Base-by-base conservation (phyloP, 2,329 filamentous ascomycete genomes). In the Periglandula ipomoeae region DNA sequence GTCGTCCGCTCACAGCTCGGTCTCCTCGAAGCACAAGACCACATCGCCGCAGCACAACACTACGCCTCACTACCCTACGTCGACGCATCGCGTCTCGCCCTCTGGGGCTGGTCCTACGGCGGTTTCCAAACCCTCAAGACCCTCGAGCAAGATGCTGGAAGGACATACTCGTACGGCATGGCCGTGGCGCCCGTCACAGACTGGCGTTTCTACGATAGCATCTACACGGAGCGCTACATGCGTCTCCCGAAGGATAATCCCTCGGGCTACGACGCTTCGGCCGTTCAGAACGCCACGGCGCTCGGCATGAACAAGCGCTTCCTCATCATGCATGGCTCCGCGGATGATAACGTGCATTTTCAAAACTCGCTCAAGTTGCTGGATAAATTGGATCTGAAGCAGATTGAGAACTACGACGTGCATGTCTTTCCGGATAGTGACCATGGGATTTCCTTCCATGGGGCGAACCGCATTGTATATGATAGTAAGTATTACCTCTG, bases 41-140 rank as follows among this genome's bases (percentile, higher is more conserved):
- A 98, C 65, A 97, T 98, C 56, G 86, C 84, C 23, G 86, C 89
- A 1, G 93, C 87, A 3, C 86, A 90, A 66, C 80, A 85, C 55
- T 97, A 89, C 83, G 84, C 85, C 0, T 71, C 73, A 34, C 91
- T 89, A 62, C 68, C 77, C 13, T 97, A 98, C 65, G 84, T 96
- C 13, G 94, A 98, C 63, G 73, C 78, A 23, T 75, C 81, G 6
- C 81, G 87, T 48, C 80, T 98, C 57, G 90, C 89, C 19, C 95
- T 98, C 61, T 98, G 93, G 93, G 93, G 93, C 43, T 98, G 93
- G 93, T 95, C 88, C 54, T 98, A 93, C 61, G 93, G 93, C 50
- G 93, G 93, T 10, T 98, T 95, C 73, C 87, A 87, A 73, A 88
- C 93, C 5, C 77, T 98, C 59, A 98, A 98, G 72, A 93, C 89